Conservation (phyloP, 2,329 filamentous ascomycete species). For the Colletotrichum musae region DNA sequence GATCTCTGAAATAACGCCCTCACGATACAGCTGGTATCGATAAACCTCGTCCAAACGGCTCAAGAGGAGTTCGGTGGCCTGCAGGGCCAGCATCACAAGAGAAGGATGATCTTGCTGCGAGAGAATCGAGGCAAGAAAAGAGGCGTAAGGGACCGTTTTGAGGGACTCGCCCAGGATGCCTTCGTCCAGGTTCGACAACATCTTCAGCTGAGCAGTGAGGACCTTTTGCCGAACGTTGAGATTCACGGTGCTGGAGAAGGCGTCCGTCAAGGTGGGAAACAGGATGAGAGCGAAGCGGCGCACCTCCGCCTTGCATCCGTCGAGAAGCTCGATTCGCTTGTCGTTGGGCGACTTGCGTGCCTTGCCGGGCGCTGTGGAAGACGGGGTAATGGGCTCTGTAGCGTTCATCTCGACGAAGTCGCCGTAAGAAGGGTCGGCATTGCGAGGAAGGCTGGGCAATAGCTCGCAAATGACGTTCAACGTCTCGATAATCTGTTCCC, state of each 20-base stretch:
- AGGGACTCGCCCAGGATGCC: constrained; percentile 88
- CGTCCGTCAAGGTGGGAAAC: constrained; percentile 94
- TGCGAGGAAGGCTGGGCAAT: constrained; percentile 79
- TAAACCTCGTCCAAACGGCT: constrained; percentile 90
- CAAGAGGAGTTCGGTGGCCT: constrained; percentile 90
- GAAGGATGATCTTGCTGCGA: constrained; percentile 94
- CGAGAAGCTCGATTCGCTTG: constrained; percentile 84
- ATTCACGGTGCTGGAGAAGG: constrained; percentile 98
- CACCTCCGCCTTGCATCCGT: constrained; percentile 87
- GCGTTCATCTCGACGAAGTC: constrained; percentile 62
- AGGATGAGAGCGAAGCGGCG: constrained; percentile 94
- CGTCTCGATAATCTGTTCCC: constrained; percentile 97
- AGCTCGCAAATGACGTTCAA: constrained; percentile 98
- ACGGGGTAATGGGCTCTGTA: constrained; percentile 57
- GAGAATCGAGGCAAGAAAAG: constrained; percentile 93
- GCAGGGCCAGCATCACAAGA: constrained; percentile 87
- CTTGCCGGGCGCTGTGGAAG: constrained; percentile 58
- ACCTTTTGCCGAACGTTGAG: constrained; percentile 95
- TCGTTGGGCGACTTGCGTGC: constrained; percentile 75
- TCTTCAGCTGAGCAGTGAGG: constrained; percentile 94
- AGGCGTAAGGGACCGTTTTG: constrained; percentile 91
- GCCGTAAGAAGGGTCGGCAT: constrained; percentile 57
- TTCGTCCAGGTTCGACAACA: constrained; percentile 94
- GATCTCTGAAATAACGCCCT: constrained; percentile 95
- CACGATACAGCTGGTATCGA: constrained; percentile 95